Evolutionary conservation across 2,329 filamentous ascomycete genomes (phyloP), one percentile per base, ranked within the genome.

Genomic region (Penicillium sp.): DNA sequence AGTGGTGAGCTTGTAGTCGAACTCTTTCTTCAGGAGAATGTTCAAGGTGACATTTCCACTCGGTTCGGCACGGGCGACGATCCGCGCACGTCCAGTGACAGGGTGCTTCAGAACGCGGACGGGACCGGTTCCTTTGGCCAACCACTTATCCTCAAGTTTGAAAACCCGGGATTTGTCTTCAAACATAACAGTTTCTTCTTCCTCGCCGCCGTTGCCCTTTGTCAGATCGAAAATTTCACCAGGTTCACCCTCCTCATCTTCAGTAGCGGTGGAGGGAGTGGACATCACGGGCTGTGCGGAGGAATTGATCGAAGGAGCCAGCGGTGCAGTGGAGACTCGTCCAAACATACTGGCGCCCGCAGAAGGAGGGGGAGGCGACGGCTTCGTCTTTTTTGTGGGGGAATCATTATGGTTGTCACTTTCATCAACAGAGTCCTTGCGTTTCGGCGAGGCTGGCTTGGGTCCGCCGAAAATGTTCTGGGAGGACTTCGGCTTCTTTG

Each of bases 21-120:
- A 75, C n/a, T 81, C 78, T 2, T 84, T 77, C 35, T 90, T 74
- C 49, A 93, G 73, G 21, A 80, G 74, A 65, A 87, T 84, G 76
- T 96, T 96, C 67, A 96, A 77, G 4, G 89, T 83, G 47, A 93
- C 79, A 39, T 88, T 84, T 17, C 91, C 91, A 61, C 86, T 83
- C 0, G 90, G 89, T 62, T 92, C 89, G n/a, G 85, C 85, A 49
- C 91, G 86, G 61, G 93, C 77, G 21, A 96, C 76, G 45, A 94
- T 77, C 41, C 91, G 85, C 4, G 87, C 83, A 29, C 82, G 81
- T 21, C 83, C 85, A 0, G 86, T 90, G 17, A 82, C 81, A 71
- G 90, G 89, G 77, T 93, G 83, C 74, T 89, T 88, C 60, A 96
- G 79, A 15, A 96, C 71, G 39, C 89, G 87, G 52, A 93, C 77